Percentiles rank a stretch among this genome's conserved stretches.
These are phyloP conservation scores for Zasmidium angulare DNA, from an alignment of 2,329 filamentous ascomycete species.

Conservation along the genomic window DNA sequence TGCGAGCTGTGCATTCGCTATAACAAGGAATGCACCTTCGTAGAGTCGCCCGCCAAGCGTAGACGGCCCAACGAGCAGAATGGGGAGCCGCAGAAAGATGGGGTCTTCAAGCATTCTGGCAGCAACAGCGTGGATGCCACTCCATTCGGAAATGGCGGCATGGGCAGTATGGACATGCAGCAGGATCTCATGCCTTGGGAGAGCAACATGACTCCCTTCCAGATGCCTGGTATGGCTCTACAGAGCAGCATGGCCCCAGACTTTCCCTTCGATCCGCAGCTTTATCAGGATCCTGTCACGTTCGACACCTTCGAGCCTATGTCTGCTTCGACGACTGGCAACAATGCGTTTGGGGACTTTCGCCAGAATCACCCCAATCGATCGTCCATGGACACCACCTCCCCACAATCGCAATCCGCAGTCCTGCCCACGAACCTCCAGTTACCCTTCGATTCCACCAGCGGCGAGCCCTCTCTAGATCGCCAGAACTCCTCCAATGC, in stretches of 20 bases:
- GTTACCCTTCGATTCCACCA: conserved; percentile 29
- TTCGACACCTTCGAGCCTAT: conserved; percentile 31
- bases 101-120: conserved; percentile 18
- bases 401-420: conserved; percentile 23
- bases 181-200: conserved; percentile 31
- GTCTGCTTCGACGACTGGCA: conserved; percentile 23
- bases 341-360: not conserved
- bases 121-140: conserved; percentile 20
- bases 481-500: conserved; percentile 33
- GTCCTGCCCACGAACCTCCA: conserved; percentile 22
- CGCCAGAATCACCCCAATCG: conserved; percentile 16
- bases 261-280: conserved; percentile 31
- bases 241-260: conserved; percentile 20
- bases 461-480: conserved; percentile 34
- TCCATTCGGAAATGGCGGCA: conserved; percentile 22
- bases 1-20: conserved; percentile 47
- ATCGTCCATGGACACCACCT: conserved; percentile 27
- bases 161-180: conserved; percentile 27
- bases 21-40: conserved; percentile 46
- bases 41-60: conserved; percentile 40
- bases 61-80: conserved; percentile 32
- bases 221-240: conserved; percentile 27
- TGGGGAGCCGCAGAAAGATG: conserved; percentile 14
- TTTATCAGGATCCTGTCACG: conserved; percentile 29
- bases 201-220: conserved; percentile 26